A percentile compares a stretch with the other conserved stretches of the same genome.
Evolutionary conservation across 2,329 filamentous ascomycete genomes (phyloP).

Genomic region (Colletotrichum australisinense): DNA sequence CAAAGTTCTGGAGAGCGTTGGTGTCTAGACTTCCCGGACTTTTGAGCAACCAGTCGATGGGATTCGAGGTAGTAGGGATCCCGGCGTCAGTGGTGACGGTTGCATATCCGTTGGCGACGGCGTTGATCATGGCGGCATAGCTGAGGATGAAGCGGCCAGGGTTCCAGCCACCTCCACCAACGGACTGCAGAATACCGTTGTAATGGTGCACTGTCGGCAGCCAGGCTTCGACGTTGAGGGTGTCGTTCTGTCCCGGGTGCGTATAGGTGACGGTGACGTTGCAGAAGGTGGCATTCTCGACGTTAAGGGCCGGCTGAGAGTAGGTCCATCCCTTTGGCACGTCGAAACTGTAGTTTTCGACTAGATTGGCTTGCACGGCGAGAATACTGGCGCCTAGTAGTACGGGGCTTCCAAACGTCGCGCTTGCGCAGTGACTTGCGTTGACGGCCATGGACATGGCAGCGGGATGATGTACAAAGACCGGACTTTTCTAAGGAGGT

Average conservation of each 20-base stretch:
- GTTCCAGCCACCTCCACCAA: slow-evolving; percentile 45
- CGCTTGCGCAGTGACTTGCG: no score
- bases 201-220: slow-evolving; percentile 43
- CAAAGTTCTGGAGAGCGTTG: slow-evolving; percentile 46
- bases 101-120: slow-evolving; percentile 36
- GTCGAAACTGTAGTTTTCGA: no score
- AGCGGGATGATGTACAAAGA: no score
- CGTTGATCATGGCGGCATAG: slow-evolving; percentile 32
- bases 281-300: slow-evolving; percentile 33
- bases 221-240: slow-evolving; percentile 39
- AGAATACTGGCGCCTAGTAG: no score
- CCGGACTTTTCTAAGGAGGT: no score
- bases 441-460: no score
- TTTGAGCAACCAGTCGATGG: slow-evolving; percentile 27
- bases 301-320: no score
- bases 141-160: slow-evolving; percentile 35
- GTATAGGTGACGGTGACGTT: slow-evolving; percentile 43
- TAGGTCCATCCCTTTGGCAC: no score
- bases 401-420: no score
- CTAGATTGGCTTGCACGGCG: no score
- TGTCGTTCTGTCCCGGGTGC: slow-evolving; percentile 39
- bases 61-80: neutral
- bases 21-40: slow-evolving; percentile 19
- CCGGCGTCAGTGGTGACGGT: slow-evolving; percentile 38
- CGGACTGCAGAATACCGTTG: slow-evolving; percentile 43